Percentiles rank a stretch among this genome's conserved stretches.
Evolutionary conservation across 2,329 filamentous ascomycete species (phyloP).

Genomic region (Spiromastix sp.): DNA sequence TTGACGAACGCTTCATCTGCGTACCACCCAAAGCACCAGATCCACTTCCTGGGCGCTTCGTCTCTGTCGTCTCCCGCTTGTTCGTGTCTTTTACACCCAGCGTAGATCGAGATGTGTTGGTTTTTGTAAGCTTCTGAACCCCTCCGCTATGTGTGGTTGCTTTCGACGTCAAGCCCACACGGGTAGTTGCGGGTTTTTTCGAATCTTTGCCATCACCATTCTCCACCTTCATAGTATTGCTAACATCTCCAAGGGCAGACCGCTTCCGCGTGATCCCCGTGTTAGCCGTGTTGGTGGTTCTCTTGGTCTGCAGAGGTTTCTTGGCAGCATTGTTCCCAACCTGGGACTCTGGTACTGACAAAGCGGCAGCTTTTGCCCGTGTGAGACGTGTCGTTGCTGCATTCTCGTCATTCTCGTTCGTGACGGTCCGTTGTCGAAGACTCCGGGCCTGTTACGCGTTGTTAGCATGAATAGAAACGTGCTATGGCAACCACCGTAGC

Average conservation of each 20-base stretch:
- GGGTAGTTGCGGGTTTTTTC: constrained; percentile 60
- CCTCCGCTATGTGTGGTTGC: constrained; percentile 65
- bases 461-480: no score
- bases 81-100: constrained; percentile 54
- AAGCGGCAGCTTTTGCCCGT: constrained; percentile 77
- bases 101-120: constrained; percentile 51
- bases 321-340: constrained; percentile 52
- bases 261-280: constrained; percentile 57
- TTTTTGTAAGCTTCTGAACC: constrained; percentile 60
- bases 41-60: constrained; percentile 64
- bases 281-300: constrained; percentile 40
- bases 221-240: constrained; percentile 71
- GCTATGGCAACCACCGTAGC: no score
- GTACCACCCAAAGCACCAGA: constrained; percentile 54
- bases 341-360: constrained; percentile 32
- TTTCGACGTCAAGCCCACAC: constrained; percentile 67
- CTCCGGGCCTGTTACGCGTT: constrained; percentile 53
- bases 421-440: constrained; percentile 62
- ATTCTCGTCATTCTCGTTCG: constrained; percentile 95
- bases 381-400: constrained; percentile 69
- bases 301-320: constrained; percentile 62
- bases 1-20: constrained; percentile 56
- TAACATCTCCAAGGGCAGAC: constrained; percentile 82
- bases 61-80: constrained; percentile 54
- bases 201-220: constrained; percentile 41